Evolutionary conservation across 805 yeast species (phyloP), one percentile per base, ranked within the genome.

Genomic region (Metschnikowia baotianmanensis): DNA sequence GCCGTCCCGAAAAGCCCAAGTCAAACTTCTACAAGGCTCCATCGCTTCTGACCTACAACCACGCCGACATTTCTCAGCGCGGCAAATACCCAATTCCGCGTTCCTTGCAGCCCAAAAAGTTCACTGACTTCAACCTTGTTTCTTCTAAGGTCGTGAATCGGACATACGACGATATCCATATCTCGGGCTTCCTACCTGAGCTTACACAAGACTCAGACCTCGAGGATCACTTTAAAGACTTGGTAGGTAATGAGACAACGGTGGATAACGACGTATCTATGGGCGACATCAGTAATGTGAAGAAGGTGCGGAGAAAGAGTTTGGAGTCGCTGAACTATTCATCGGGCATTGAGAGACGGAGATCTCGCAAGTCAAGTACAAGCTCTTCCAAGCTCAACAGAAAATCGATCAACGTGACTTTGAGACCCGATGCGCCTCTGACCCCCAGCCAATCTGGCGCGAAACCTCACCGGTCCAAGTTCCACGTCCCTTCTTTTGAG

Each of bases 201-300:
- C 36, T 73, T 20, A 67, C 77, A 1, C 65, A 63, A 25, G 74
- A 72, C 31, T 73, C 79, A 2, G 78, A 74, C 12, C 69, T 75
- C 53, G 77, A 65, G 34, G 57, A 58, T 34, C 73, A 72, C 32
- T 72, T 75, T 52, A 57, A 58, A 21, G 59, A 59, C 15, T 61
- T 71, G 31, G 29, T 41, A 10, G 24, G 25, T 16, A 23, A 36
- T 11, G 18, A 30, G 15, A 15, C 36, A 2, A 25, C 31, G 5
- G 13, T 25, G 2, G 39, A 40, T 6, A 33, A 26, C 1, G 35
- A 40, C 11, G 18, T 26, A 7, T 28, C 31, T 4, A 21, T 20
- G 13, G 29, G 20, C 3, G 24, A 17, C 30, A 31, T 19, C 6
- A 25, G 19, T 15, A 28, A n/a, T 2, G 17, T 22, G 2, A 21